Evolutionary conservation across 164 flowering plant species (phyloP).

Genomic region (Euptelea pleiosperma): DNA sequence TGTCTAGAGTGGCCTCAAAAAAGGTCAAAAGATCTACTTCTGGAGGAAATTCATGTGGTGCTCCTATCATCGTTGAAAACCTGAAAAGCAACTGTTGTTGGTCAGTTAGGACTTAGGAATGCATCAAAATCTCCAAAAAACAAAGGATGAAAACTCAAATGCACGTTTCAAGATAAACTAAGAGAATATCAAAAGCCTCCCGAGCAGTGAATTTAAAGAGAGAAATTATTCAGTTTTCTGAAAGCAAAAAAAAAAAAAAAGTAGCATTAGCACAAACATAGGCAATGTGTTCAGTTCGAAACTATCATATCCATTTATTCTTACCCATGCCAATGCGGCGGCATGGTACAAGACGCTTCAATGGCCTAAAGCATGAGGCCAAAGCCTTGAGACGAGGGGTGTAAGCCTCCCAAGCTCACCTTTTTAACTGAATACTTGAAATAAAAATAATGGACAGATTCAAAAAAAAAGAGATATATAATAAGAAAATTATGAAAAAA

Average conservation of each 20-base stretch:
- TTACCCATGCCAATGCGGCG: no score
- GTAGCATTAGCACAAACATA: not conserved
- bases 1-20: slow-evolving; percentile 31
- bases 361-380: no score
- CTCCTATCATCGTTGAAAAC: slow-evolving; percentile 39
- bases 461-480: no score
- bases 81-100: slow-evolving; percentile 47
- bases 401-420: no score
- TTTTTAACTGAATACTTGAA: no score
- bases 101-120: slow-evolving; percentile 36
- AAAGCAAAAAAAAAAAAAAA: not conserved
- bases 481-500: no score
- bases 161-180: not conserved
- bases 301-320: no score
- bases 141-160: not conserved
- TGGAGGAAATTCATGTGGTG: slow-evolving; percentile 18
- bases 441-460: no score
- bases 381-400: no score
- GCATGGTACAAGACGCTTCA: no score
- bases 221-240: not conserved
- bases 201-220: not conserved
- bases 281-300: not conserved
- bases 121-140: not conserved
- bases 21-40: slow-evolving; percentile 36
- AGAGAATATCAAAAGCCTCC: not conserved